Base-by-base conservation (phyloP, 306 rosid species). In the Quillaja saponaria region DNA sequence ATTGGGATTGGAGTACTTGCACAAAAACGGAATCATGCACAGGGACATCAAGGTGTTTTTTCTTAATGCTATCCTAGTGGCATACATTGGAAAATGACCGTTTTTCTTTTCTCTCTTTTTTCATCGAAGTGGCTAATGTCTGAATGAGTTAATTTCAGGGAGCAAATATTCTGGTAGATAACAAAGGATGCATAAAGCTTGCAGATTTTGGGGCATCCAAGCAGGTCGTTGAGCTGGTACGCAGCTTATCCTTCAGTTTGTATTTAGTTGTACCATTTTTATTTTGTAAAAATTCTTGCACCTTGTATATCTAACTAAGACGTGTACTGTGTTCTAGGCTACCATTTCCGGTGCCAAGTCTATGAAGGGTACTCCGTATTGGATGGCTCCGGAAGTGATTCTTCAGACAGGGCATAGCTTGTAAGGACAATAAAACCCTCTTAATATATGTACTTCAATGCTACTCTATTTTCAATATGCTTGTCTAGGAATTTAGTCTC, bases 351-450 rank as follows among this genome's bases (percentile, higher is more conserved):
- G 99, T 56, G 97, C 99, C 52, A 94, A 94, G 85, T 94, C 99
- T 66, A 94, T 94, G 97, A 94, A 94, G 86, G 99, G 99, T 46
- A 94, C 99, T 64, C 99, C 99, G 58, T 90, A 94, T 66, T 94
- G 99, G 99, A 94, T 94, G 99, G 96, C 99, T 85, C 99, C 99
- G 53, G 99, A 94, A 85, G 99, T 94, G 67, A 87, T 94, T 87
- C 90, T 82, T 57, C 97, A 94, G 81, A 94, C 99, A 50, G 99
- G 99, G 66, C 99, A 94, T 80, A 94, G 84, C 80, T 94, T 87
- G 99, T 94, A 87, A 90, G 99, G 66, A 83, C 80, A 67, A 31
- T 41, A 59, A 21, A 39, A 48, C 54, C 67, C 41, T 69, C 72
- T 68, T 69, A 15, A 64, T 39, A 58, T 73, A 59, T 57, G 63